Conservation (phyloP, 805 yeast genomes). For the Candida verbasci region DNA sequence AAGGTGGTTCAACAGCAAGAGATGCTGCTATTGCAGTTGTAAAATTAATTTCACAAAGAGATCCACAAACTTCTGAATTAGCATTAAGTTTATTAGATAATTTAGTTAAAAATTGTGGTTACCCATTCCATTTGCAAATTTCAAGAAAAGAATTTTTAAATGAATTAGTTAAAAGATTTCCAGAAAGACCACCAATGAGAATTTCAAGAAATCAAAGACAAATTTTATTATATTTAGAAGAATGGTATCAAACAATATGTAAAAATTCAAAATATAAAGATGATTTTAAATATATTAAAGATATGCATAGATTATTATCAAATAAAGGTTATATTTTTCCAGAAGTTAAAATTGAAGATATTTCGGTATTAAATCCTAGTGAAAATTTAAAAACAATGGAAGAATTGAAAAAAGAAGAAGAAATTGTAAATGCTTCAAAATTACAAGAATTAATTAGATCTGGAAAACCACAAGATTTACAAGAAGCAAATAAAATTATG, state of each 20-base stretch:
- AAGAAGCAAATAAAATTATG: constrained; percentile 96
- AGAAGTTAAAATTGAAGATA: constrained; percentile 82
- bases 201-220: constrained; percentile 80
- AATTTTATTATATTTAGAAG: constrained; percentile 86
- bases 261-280: constrained; percentile 85
- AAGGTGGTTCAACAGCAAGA: constrained; percentile 85
- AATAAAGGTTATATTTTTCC: constrained; percentile 95
- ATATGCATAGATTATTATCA: constrained; percentile 87
- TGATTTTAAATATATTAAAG: constrained; percentile 87
- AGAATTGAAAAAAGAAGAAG: constrained; percentile 89
- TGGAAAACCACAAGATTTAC: constrained; percentile 91
- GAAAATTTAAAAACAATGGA: constrained; percentile 84
- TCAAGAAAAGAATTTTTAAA: constrained; percentile 92
- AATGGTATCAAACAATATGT: constrained; percentile 95
- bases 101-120: constrained; percentile 95
- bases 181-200: constrained; percentile 87
- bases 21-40: constrained; percentile 90
- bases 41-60: constrained; percentile 74
- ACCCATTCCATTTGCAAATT: constrained; percentile 92
- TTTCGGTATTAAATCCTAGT: constrained; percentile 87
- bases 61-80: constrained; percentile 77
- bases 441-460: constrained; percentile 92
- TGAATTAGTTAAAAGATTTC: constrained; percentile 88
- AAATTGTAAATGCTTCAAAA: constrained; percentile 89
- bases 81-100: constrained; percentile 84